Conservation (phyloP, 805 yeast species). For the Suhomyces vadensis region DNA sequence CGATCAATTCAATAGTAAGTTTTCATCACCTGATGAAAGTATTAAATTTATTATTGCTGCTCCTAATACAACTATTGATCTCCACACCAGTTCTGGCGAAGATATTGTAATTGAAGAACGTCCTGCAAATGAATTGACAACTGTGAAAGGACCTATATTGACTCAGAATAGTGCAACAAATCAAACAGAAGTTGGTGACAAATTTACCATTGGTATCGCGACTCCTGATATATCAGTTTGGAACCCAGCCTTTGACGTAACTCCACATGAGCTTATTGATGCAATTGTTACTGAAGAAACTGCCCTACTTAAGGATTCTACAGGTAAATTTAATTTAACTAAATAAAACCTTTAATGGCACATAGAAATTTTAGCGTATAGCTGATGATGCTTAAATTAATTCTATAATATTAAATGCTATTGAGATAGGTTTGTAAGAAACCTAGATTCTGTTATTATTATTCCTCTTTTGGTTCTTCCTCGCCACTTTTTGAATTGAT, state of each 20-base stretch:
- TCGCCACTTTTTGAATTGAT: no score
- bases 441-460: no score
- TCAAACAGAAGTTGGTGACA: conserved; percentile 33
- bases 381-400: background rate
- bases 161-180: conserved; percentile 3
- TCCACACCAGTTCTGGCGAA: conserved; percentile 62
- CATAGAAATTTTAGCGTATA: background rate
- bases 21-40: conserved; percentile 25
- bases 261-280: conserved; percentile 81
- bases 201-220: conserved; percentile 69
- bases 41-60: conserved; percentile 93
- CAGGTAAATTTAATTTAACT: conserved; percentile 52
- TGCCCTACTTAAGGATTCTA: conserved; percentile 49
- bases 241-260: conserved; percentile 97
- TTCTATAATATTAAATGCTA: background rate
- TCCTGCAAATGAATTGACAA: conserved; percentile 75
- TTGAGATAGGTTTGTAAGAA: no score
- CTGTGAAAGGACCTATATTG: conserved; percentile 59
- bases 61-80: conserved; percentile 88
- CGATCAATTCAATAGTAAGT: conserved; percentile 40
- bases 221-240: conserved; percentile 84
- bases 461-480: background rate
- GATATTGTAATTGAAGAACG: conserved; percentile 86
- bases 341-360: no score
- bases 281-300: conserved; percentile 86